Evolutionary conservation across 2,329 filamentous ascomycete species (phyloP), one percentile per base, ranked within the genome.

Genomic region (Cercospora sojina): DNA sequence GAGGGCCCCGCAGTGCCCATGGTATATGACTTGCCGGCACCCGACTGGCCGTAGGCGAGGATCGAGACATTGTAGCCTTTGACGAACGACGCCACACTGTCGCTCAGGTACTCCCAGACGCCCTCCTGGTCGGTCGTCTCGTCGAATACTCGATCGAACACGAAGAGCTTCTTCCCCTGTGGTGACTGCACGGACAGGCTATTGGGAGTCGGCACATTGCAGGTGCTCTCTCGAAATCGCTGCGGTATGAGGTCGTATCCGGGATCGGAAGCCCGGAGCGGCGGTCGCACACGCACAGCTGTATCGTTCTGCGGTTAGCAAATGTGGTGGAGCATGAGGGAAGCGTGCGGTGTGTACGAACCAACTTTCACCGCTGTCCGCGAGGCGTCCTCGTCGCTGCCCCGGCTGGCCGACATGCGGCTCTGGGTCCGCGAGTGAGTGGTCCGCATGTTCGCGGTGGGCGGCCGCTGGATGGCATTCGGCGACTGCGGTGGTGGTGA

Each of bases 1-100:
- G 79, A 79, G 1, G 93, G 92, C 4, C 93, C 93, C 0, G 94
- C 93, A 0, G 95, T 99, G 65, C 95, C 95, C 95, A 99, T 99
- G 0, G 95, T 99, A 77, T 96, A 98, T 2, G 94, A 98, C 81
- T 99, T 99, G 73, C 95, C 95, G 10, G 95, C 93, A 64, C 95
- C 95, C 29, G 95, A 99, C 82, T 99, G 95, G 71, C 95, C 95
- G 76, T 99, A 99, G 57, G 95, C 95, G 74, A 99, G 83, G 59
- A 99, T 88, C 3, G 95, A 99, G 66, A 99, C 95, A 87, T 99
- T 99, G 86, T 98, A 99, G 63, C 95, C 95, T 77, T 97, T 92
- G 1, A 95, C 83, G 74, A 99, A 99, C 2, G 93, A 91, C 73
- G 85, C 88, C 72, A 98, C 91, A 73, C 93, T 96, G 72, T 99